These are phyloP conservation scores for Penicillium robsamsonii DNA, from an alignment of 495 filamentous ascomycete genomes.

Conservation along the genomic window DNA sequence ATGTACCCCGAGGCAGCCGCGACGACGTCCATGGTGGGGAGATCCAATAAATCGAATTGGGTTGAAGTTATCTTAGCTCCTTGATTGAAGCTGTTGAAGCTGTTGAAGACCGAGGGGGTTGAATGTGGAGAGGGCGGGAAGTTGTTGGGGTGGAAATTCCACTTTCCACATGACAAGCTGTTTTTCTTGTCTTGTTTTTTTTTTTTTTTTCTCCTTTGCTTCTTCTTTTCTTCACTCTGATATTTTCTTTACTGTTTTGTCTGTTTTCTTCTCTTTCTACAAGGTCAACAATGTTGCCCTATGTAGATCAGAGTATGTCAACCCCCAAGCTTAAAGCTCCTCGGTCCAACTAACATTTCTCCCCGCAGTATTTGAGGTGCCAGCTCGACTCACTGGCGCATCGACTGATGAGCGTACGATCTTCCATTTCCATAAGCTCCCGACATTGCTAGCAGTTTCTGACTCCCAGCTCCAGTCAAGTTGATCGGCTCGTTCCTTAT, in stretches of 20 bases:
- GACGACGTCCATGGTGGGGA: conserved; percentile 78
- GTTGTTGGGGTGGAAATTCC: conserved; percentile 24
- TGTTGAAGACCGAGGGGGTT: conserved; percentile 9
- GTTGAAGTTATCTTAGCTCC: not conserved
- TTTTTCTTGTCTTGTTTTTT: conserved; percentile 6
- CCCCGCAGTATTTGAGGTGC: conserved; percentile 68
- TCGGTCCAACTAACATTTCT: conserved; percentile 25
- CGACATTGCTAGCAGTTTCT: conserved; percentile 7
- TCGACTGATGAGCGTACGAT: conserved; percentile 81
- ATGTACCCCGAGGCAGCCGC: conserved; percentile 92
- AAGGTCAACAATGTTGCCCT: conserved; percentile 70
- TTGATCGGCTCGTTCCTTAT: conserved; percentile 87
- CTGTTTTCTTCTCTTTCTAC: conserved; percentile 47
- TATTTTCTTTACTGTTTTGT: not conserved
- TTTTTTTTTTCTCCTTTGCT: conserved; percentile 12
- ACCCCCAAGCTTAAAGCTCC: conserved; percentile 8
- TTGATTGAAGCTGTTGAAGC: not conserved
- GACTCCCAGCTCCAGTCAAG: conserved; percentile 64
- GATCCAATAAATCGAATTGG: not conserved
- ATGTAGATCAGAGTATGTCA: conserved; percentile 71
- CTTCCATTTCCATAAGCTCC: not conserved
- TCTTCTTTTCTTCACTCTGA: conserved; percentile 10
- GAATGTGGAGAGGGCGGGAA: conserved; percentile 27
- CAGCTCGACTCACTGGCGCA: conserved; percentile 63
- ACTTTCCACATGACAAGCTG: conserved; percentile 31